These are phyloP conservation scores for Penicillium turbatum DNA, from an alignment of 495 filamentous ascomycete species.

Conservation along the genomic window DNA sequence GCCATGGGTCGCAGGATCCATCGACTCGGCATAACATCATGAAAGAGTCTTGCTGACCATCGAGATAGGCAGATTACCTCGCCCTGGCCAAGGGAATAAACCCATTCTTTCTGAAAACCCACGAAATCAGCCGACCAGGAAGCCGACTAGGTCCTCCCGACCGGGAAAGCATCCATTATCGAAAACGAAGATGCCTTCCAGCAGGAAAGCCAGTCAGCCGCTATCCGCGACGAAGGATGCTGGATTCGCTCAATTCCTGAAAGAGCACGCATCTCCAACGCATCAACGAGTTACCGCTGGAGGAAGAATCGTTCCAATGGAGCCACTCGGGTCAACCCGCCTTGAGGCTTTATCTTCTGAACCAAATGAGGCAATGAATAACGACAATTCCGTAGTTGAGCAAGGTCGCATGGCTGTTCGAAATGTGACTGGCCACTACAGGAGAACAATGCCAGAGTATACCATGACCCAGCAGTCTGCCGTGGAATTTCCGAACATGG, in stretches of 20 bases:
- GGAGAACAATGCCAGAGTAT: too few relatives aligned
- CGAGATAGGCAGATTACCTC: conserved; percentile 5
- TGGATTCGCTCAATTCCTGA: conserved; percentile 51
- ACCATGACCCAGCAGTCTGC: too few relatives aligned
- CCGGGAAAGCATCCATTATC: not conserved
- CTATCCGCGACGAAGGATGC: conserved; percentile 26
- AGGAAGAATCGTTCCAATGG: conserved; percentile 58
- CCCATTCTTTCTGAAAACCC: not conserved
- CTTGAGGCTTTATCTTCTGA: not conserved
- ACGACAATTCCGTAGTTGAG: not conserved
- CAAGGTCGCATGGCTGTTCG: too few relatives aligned
- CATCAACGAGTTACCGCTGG: conserved; percentile 61
- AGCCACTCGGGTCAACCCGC: conserved; percentile 25
- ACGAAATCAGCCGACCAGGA: conserved; percentile 3
- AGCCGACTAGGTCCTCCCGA: not conserved
- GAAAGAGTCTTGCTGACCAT: not conserved
- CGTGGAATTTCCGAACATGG: too few relatives aligned
- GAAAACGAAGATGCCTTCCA: conserved; percentile 12
- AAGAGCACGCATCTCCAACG: conserved; percentile 56
- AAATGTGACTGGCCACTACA: too few relatives aligned
- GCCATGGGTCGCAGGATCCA: not conserved
- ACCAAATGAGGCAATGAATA: not conserved
- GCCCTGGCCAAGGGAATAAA: not conserved
- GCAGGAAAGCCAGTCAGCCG: conserved; percentile 20
- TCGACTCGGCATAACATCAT: not conserved